Evolutionary conservation across 2,329 filamentous ascomycete species (phyloP).

Genomic region (Calonectria hawksworthii): DNA sequence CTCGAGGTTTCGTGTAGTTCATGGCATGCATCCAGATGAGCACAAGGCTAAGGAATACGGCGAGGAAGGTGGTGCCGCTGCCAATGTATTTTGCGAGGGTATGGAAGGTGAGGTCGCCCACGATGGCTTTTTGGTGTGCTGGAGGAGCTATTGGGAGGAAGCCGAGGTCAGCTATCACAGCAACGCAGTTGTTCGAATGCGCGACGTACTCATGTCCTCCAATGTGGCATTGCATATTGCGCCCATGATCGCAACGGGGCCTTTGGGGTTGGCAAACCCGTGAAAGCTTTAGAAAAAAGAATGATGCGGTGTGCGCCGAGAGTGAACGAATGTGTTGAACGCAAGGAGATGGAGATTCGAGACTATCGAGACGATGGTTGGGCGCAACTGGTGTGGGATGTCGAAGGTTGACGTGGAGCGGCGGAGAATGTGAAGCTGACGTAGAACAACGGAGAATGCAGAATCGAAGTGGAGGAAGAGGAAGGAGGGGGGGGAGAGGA

Average conservation of each 20-base stretch:
- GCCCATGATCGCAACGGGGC: slow-evolving; percentile 47
- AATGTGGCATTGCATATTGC: slow-evolving; percentile 59
- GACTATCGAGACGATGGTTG: background rate
- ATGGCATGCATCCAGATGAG: slow-evolving; percentile 71
- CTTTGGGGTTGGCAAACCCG: background rate
- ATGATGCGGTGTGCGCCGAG: background rate
- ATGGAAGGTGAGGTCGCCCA: slow-evolving; percentile 67
- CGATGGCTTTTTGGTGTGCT: slow-evolving; percentile 48
- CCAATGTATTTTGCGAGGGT: slow-evolving; percentile 66
- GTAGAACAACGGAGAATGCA: background rate
- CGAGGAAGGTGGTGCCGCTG: slow-evolving; percentile 62
- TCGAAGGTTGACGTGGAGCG: background rate
- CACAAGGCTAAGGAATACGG: slow-evolving; percentile 67
- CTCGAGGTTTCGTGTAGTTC: slow-evolving; percentile 72
- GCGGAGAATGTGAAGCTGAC: background rate
- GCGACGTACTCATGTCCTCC: slow-evolving; percentile 59
- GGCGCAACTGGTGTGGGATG: background rate
- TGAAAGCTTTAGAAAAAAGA: background rate
- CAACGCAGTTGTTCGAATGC: slow-evolving; percentile 11
- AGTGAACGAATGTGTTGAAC: too few relatives aligned
- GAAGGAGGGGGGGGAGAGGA: background rate
- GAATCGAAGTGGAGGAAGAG: background rate
- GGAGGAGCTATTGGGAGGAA: slow-evolving; percentile 14
- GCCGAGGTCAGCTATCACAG: background rate
- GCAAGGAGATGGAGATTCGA: background rate